Evolutionary conservation across 2,329 filamentous ascomycete genomes (phyloP), one percentile per base, ranked within the genome.

Genomic region (Lachnellula hyalina): DNA sequence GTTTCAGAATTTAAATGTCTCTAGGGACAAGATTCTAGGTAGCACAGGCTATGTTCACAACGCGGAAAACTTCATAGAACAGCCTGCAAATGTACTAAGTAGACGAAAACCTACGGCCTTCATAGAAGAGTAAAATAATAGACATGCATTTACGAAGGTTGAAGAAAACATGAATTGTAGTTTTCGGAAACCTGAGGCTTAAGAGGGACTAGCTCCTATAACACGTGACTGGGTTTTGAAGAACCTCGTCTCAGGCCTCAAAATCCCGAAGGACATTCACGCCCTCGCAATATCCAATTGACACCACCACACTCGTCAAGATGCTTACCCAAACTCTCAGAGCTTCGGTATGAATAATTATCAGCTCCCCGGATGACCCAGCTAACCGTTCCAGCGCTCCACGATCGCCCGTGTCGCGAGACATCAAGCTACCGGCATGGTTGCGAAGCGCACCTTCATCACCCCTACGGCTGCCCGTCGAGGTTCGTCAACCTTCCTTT

Each of bases 321-420:
- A 71, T 71, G 69, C 63, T 71, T 60, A 59, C 65, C 48, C 68
- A 68, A 64, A 64, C 66, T 50, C 57, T 71, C 55, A 56, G 68
- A 62, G 68, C 64, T 61, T 69, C 68, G 63, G 69, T 71, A 69
- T 51, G 65, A 35, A 34, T 11, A 44, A 21, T 54, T n/a, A 40
- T 35, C 59, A 66, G 56, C 54, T 63, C 53, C 40, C 51, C 35
- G 21, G 15, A 23, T 38, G 34, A 52, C 15, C 51, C 50, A 25
- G 58, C 63, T 68, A 54, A 67, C 54, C 17, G 48, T 53, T 50
- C 17, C 52, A 71, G 69, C 68, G 69, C 64, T 71, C 66, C 57
- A 64, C 64, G 50, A 64, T 70, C 56, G 67, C 65, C 58, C 68
- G 68, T 52, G 59, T 69, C 57, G 67, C 63, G 55, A 65, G 63